Evolutionary conservation across 108 stramenopile species (phyloP).

Genomic region (Cyclostephanos tholiformis): DNA sequence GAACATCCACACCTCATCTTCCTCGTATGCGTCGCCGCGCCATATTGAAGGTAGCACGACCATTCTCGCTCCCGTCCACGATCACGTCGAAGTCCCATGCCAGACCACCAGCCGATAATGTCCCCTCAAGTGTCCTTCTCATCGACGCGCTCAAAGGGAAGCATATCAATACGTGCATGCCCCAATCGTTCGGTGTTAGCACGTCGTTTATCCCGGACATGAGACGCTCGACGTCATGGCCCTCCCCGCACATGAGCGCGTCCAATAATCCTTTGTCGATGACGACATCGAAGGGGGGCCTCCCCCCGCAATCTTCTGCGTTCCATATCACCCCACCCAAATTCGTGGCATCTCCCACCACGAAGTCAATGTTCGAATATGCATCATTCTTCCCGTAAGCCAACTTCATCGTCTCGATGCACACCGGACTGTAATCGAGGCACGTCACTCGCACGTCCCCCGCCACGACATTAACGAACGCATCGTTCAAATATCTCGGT

Average conservation of each 20-base stretch:
- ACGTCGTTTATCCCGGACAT: conserved; percentile 37
- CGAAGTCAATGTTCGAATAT: conserved; percentile 50
- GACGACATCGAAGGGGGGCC: conserved; percentile 55
- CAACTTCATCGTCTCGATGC: conserved; percentile 56
- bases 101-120: neutral
- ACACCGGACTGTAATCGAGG: conserved; percentile 67
- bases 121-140: conserved; percentile 22
- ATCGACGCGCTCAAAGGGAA: conserved; percentile 29
- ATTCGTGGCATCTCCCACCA: conserved; percentile 71
- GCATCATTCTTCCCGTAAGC: conserved; percentile 18
- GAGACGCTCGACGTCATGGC: conserved; percentile 56
- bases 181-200: conserved; percentile 41
- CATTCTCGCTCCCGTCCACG: conserved; percentile 34
- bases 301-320: conserved; percentile 7
- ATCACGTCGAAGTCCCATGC: conserved; percentile 34
- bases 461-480: neutral
- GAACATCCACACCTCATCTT: neutral
- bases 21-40: conserved; percentile 11
- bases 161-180: conserved; percentile 37
- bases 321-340: conserved; percentile 30
- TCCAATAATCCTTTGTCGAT: conserved; percentile 83
- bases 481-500: conserved; percentile 57
- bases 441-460: conserved; percentile 43
- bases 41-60: conserved; percentile 38
- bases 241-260: conserved; percentile 79